phyloP scores from a whole-genome alignment of 2,329 filamentous ascomycete species.

The Berkeleyomyces basicola region DNA sequence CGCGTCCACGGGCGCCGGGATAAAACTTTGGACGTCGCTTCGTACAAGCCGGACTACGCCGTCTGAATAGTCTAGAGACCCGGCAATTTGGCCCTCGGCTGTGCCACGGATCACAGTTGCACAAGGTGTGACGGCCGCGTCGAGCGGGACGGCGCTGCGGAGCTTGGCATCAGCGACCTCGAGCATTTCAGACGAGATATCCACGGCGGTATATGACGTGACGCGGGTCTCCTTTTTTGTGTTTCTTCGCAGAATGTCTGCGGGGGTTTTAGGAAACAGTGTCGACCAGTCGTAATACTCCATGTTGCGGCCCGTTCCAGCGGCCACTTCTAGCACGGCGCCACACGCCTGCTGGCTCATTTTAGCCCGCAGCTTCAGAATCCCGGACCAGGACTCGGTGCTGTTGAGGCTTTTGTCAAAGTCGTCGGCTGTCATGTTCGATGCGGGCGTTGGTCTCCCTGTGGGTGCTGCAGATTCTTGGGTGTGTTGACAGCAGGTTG shows the following conservation, averaged over 20 bases:
- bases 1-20: constrained; percentile 24
- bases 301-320: constrained; percentile 46
- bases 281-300: constrained; percentile 40
- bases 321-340: constrained; percentile 44
- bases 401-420: constrained; percentile 43
- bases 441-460: constrained; percentile 7
- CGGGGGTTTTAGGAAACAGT: constrained; percentile 18
- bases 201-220: constrained; percentile 43
- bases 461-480: not conserved
- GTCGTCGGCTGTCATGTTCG: constrained; percentile 25
- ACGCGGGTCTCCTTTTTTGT: constrained; percentile 18
- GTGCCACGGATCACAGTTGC: constrained; percentile 19
- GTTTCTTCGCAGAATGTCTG: not conserved
- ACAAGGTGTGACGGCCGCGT: constrained; percentile 23
- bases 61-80: constrained; percentile 22
- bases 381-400: constrained; percentile 40
- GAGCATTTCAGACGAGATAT: constrained; percentile 44
- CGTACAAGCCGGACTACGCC: constrained; percentile 31
- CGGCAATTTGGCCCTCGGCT: constrained; percentile 12
- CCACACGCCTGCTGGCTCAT: constrained; percentile 34
- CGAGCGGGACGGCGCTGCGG: constrained; percentile 25
- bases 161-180: constrained; percentile 39
- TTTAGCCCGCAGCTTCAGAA: constrained; percentile 32
- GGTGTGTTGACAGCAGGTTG: not conserved
- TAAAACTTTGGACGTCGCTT: constrained; percentile 29